phyloP scores from a whole-genome alignment of 2,329 filamentous ascomycete species.

The Trichoderma sp. region DNA sequence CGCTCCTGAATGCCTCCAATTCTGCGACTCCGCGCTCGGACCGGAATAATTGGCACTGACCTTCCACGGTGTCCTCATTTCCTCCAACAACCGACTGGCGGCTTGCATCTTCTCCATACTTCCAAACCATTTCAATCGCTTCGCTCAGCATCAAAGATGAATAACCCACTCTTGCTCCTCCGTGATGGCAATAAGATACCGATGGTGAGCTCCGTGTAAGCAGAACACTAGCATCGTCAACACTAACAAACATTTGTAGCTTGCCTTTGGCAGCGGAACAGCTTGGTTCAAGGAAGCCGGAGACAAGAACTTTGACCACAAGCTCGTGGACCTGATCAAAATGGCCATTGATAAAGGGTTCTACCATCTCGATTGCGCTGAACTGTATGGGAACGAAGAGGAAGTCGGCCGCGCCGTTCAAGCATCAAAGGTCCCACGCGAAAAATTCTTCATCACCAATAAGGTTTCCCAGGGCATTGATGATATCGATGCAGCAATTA shows the following conservation, averaged over 20 bases:
- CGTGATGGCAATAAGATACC: neutral
- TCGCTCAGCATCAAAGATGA: neutral
- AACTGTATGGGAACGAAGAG: neutral
- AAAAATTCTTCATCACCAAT: neutral
- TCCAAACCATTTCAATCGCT: neutral
- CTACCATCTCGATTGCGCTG: neutral
- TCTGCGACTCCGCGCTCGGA: neutral
- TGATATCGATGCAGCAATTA: neutral
- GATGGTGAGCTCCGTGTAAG: neutral
- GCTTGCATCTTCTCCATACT: neutral
- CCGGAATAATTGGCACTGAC: neutral
- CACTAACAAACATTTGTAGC: neutral
- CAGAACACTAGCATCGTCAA: neutral
- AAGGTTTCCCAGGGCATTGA: neutral
- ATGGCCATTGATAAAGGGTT: neutral
- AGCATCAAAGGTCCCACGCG: neutral
- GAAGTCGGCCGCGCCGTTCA: neutral
- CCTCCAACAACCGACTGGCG: neutral
- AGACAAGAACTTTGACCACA: neutral
- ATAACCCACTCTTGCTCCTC: rapidly evolving
- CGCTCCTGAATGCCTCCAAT: neutral
- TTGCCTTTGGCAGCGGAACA: neutral
- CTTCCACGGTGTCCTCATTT: neutral
- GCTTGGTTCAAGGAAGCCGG: neutral
- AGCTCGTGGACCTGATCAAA: neutral